These are phyloP conservation scores for Wallacemonas sp. DNA, from an alignment of 208 protist species.

Conservation along the genomic window DNA sequence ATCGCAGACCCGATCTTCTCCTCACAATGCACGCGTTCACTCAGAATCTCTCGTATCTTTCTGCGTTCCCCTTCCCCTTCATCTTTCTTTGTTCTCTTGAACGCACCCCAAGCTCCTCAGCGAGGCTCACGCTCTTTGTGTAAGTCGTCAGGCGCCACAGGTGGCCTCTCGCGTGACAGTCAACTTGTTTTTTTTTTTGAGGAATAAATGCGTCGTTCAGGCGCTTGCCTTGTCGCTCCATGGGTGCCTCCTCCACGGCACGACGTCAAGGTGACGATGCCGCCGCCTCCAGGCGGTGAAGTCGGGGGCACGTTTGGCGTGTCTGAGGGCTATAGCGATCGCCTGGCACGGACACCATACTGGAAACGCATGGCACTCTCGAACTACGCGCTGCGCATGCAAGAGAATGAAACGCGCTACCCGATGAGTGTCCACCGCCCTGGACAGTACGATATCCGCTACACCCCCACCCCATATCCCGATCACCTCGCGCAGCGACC, in stretches of 20 bases:
- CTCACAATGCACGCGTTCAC: too few species aligned
- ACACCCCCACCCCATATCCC: conserved; percentile 72
- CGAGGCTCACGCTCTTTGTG: too few species aligned
- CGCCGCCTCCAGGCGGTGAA: conserved; percentile 81
- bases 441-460: conserved; percentile 89
- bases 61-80: too few species aligned
- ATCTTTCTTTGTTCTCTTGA: too few species aligned
- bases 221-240: conserved; percentile 43
- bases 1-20: too few species aligned
- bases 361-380: conserved; percentile 91
- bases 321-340: conserved; percentile 83
- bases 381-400: conserved; percentile 78
- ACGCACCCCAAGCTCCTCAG: too few species aligned
- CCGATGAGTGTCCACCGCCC: conserved; percentile 68
- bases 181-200: too few species aligned
- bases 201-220: conserved; percentile 30
- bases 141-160: too few species aligned
- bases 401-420: conserved; percentile 83
- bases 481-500: conserved; percentile 72
- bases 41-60: too few species aligned
- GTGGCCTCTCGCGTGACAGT: too few species aligned
- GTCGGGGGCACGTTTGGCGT: conserved; percentile 84
- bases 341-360: conserved; percentile 75
- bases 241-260: conserved; percentile 83
- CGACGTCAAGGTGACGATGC: conserved; percentile 84